Percentiles rank a stretch among this genome's conserved stretches.
phyloP scores from a whole-genome alignment of 2,329 filamentous ascomycete genomes.

The Westerdykella ornata region DNA sequence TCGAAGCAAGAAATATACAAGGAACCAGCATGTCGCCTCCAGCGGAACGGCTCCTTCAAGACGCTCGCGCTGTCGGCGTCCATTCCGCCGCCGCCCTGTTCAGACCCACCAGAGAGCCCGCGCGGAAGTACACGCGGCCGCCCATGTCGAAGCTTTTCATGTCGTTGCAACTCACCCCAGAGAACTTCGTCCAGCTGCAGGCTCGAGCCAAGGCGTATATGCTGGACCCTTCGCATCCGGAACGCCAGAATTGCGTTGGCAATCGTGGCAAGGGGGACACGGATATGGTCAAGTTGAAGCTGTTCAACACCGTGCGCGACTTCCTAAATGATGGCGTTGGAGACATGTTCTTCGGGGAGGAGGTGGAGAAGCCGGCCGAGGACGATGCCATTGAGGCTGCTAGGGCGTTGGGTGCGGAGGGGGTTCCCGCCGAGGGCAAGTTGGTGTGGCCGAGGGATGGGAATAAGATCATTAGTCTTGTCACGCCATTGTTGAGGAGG shows the following conservation, averaged over 20 bases:
- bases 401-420: constrained; percentile 38
- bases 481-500: constrained; percentile 51
- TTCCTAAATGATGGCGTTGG: constrained; percentile 49
- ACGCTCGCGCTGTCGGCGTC: constrained; percentile 46
- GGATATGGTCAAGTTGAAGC: constrained; percentile 51
- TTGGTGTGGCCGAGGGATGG: constrained; percentile 51
- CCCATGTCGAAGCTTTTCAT: constrained; percentile 54
- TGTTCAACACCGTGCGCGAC: constrained; percentile 52
- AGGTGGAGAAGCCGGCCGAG: constrained; percentile 27
- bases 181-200: constrained; percentile 52
- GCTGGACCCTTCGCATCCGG: constrained; percentile 50
- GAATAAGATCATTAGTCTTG: constrained; percentile 50
- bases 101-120: constrained; percentile 33
- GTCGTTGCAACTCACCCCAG: constrained; percentile 50
- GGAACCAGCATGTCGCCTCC: constrained; percentile 9
- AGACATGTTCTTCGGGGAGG: constrained; percentile 45
- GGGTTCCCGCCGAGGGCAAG: constrained; percentile 33
- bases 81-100: constrained; percentile 50
- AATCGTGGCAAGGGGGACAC: constrained; percentile 50
- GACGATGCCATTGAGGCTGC: constrained; percentile 30
- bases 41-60: constrained; percentile 21
- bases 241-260: constrained; percentile 52
- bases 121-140: constrained; percentile 52
- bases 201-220: constrained; percentile 52
- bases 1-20: constrained; percentile 2